phyloP scores from a whole-genome alignment of 2,329 filamentous ascomycete species.

The Paecilomyces niveus region DNA sequence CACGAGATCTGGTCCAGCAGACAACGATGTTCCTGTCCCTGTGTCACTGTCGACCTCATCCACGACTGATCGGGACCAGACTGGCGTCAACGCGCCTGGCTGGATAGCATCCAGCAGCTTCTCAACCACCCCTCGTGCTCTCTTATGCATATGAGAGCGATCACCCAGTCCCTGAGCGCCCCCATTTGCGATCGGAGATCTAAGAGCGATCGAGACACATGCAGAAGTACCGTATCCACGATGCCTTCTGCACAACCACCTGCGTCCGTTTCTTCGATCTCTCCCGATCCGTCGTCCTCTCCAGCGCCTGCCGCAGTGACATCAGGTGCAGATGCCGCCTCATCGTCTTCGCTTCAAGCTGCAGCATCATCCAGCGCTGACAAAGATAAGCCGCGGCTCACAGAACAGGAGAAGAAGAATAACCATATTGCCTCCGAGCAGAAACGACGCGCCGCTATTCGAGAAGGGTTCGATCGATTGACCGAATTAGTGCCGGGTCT shows the following conservation, averaged over 20 bases:
- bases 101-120: neutral
- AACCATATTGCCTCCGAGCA: slow-evolving; percentile 64
- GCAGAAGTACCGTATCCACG: neutral
- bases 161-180: neutral
- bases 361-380: slow-evolving; percentile 14
- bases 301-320: slow-evolving; percentile 11
- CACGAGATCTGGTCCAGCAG: neutral
- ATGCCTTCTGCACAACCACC: slow-evolving; percentile 20
- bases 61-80: neutral
- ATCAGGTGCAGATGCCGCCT: slow-evolving; percentile 17
- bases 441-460: slow-evolving; percentile 65
- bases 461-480: slow-evolving; percentile 75
- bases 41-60: neutral
- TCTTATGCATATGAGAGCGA: neutral
- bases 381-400: slow-evolving; percentile 56
- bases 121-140: neutral
- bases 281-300: slow-evolving; percentile 17
- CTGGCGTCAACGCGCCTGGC: neutral
- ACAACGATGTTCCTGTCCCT: neutral
- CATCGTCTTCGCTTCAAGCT: slow-evolving; percentile 1
- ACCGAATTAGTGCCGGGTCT: slow-evolving; percentile 74
- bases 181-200: neutral
- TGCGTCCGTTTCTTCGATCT: slow-evolving; percentile 15
- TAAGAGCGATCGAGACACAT: neutral
- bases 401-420: slow-evolving; percentile 64